Base-by-base conservation (phyloP, 768 basidiomycete genomes). In the Auriculariales sp. region DNA sequence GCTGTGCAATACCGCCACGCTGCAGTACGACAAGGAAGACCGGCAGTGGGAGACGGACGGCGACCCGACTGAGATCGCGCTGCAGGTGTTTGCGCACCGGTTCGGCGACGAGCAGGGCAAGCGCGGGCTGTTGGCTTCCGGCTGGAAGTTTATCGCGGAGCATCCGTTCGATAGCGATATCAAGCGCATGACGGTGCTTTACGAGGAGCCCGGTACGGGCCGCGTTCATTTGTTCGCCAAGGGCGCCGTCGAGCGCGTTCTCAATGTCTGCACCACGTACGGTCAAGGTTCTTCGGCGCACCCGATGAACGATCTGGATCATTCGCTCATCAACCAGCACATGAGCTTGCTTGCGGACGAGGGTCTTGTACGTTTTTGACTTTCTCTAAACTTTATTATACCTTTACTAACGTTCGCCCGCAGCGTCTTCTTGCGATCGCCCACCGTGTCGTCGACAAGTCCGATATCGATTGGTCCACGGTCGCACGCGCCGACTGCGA, bases 61-160 rank as follows among this genome's bases (percentile, higher is more conserved):
- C 24, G 75, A 76, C 53, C 73, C 75, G 3, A 76, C 75, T 1
- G 74, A 77, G 56, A 68, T 75, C 15, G 74, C 74, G 5, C 66
- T 77, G 3, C 74, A 75, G 55, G 73, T 75, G 17, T 73, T 75
- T 50, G 73, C 74, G 3, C 67, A 68, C 47, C 73, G 71, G 51
- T 64, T 75, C 39, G 67, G 68, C 2, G 65, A 69, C 39, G 73
- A 73, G 7, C 60, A 63, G 19, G 53, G 62, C 15, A 56, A 51
- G 15, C 12, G 6, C 6, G 22, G 27, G 22, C 39, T 44, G 1
- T 54, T 69, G 12, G 52, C 49, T 22, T 61, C 62, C 42, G 62
- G 66, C 9, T 69, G 60, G 48, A 56, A 63, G 19, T 59, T 67
- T n/a, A 59, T 62, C 28, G 56, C 55, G 7, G 69, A 71, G 52